These are phyloP conservation scores for Volvox reticuliferus DNA, from an alignment of 139 green algal genomes.

Conservation along the genomic window DNA sequence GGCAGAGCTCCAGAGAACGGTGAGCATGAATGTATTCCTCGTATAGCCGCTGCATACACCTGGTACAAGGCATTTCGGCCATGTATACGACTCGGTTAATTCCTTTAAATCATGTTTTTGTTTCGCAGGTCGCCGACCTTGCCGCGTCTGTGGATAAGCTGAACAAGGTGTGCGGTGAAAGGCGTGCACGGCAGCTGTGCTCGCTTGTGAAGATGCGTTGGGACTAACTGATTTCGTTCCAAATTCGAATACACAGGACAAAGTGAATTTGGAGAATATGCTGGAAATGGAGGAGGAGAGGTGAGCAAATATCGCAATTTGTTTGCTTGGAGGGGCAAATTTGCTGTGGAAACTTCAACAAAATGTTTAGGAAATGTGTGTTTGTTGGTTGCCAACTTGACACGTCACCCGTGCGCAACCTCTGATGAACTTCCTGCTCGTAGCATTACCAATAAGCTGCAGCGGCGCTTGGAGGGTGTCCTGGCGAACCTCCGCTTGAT, in stretches of 20 bases:
- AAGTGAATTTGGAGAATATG: constrained; percentile 74
- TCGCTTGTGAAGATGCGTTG: neutral
- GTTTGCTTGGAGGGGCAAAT: no score
- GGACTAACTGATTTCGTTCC: neutral
- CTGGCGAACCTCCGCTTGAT: constrained; percentile 66
- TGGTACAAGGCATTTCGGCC: no score
- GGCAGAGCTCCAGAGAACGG: constrained; percentile 76
- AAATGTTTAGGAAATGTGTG: no score
- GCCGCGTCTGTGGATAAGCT: constrained; percentile 68
- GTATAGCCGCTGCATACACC: no score
- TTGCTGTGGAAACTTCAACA: no score
- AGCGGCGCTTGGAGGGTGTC: constrained; percentile 78
- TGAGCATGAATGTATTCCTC: constrained; percentile 21
- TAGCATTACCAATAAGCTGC: constrained; percentile 76
- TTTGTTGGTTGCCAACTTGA: no score
- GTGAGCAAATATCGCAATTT: constrained; percentile 45
- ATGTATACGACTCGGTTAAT: no score
- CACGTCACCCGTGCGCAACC: no score
- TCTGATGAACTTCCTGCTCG: neutral
- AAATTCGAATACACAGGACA: constrained; percentile 39
- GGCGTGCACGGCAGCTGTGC: neutral
- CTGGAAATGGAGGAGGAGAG: constrained; percentile 79
- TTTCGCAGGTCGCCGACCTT: constrained; percentile 65
- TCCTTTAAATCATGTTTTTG: neutral
- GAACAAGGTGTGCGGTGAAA: constrained; percentile 47